phyloP scores from a whole-genome alignment of 2,329 filamentous ascomycete genomes.

The Penicillium rolfsii region DNA sequence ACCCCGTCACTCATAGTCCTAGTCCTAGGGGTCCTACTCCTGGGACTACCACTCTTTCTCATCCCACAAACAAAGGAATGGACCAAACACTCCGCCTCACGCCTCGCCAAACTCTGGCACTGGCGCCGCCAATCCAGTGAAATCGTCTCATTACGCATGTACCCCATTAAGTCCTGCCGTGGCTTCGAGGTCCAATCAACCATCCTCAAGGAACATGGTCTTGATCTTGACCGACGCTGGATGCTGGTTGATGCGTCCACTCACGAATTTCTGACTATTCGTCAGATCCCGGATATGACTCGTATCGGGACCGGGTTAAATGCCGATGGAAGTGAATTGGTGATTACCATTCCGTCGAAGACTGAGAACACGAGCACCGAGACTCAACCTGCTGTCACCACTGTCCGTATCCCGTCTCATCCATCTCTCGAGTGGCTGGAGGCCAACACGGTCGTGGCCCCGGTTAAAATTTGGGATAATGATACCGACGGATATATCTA shows the following conservation, averaged over 20 bases:
- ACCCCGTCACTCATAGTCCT: slow-evolving; percentile 8
- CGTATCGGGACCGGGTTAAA: slow-evolving; percentile 61
- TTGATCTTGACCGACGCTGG: slow-evolving; percentile 67
- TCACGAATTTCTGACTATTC: slow-evolving; percentile 65
- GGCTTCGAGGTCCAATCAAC: slow-evolving; percentile 60
- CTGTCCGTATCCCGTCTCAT: slow-evolving; percentile 59
- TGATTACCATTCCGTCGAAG: slow-evolving; percentile 51
- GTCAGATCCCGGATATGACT: slow-evolving; percentile 64
- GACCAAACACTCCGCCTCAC: slow-evolving; percentile 14
- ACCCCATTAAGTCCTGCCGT: slow-evolving; percentile 69
- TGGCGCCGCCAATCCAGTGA: slow-evolving; percentile 30
- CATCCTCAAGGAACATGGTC: slow-evolving; percentile 57
- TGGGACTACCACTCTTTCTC: slow-evolving; percentile 22
- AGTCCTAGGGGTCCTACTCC: slow-evolving; percentile 14
- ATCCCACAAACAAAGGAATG: slow-evolving; percentile 20
- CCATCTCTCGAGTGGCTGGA: slow-evolving; percentile 59
- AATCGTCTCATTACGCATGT: slow-evolving; percentile 55
- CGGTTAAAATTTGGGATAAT: slow-evolving; percentile 62
- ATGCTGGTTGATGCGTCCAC: slow-evolving; percentile 63
- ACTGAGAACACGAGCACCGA: slow-evolving; percentile 33
- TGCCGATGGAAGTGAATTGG: slow-evolving; percentile 50
- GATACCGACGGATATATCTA: slow-evolving; percentile 63
- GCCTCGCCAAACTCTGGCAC: slow-evolving; percentile 19
- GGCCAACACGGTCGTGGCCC: slow-evolving; percentile 53
- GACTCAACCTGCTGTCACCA: slow-evolving; percentile 6